Base-by-base conservation (phyloP, 116 monocot species). In the Zostera marina region DNA sequence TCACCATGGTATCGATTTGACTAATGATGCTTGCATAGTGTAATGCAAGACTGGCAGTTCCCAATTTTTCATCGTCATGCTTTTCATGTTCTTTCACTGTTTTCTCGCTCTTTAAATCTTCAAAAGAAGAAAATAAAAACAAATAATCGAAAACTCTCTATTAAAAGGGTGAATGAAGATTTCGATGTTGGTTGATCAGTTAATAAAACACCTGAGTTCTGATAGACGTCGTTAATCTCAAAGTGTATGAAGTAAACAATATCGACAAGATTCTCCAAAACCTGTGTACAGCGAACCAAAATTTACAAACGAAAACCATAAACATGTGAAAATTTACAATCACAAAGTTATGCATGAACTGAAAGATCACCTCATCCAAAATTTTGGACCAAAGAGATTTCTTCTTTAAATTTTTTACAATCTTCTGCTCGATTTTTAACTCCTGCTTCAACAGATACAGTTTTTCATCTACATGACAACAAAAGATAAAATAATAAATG, bases 1-100 rank as follows among this genome's bases (percentile, higher is more conserved):
- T 61, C 42, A 96, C 96, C 62, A 96, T 79, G 26, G 85, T 83
- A 68, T 89, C 96, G 52, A 96, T 85, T 70, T 96, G 90, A 76
- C 52, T 76, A 61, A 96, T 83, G 69, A 96, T 67, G 77, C 89
- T 96, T 21, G 96, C 96, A 69, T 96, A 96, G 23, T 96, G 96
- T 61, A 89, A 63, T 20, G 90, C 74, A 70, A 96, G 90, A 51
- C 96, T 90, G 10, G 82, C 78, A 59, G 86, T 59, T 8, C 96
- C 96, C 72, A 96, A 66, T 73, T 70, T 76, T 44, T 62, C 75
- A 42, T 74, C 75, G 39, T 74, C 71, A 48, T 8, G 41, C 9
- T 10, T 51, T 5, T 1, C 63, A 53, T 42, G 44, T 54, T 24
- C 65, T 23, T 65, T n/a, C 44, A 54, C 22, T 24, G 44, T 1